A percentile compares a stretch with the other conserved stretches of the same genome.
Conservation (phyloP, 73 alveolate species). For the Durusdinium trenchii region DNA sequence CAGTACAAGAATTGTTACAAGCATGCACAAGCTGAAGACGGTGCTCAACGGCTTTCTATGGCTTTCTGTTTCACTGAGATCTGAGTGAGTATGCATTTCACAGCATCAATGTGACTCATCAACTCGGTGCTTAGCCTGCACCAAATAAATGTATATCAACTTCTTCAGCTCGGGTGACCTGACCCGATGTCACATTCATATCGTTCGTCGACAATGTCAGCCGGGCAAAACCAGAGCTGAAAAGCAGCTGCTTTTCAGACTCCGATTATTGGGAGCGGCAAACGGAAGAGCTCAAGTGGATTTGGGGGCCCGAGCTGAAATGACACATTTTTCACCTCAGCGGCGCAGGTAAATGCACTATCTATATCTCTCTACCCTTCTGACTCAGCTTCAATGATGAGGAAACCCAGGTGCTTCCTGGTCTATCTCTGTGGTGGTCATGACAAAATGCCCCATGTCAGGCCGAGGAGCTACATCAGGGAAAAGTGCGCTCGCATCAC, state of each 20-base stretch:
- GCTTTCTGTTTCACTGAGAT: not conserved
- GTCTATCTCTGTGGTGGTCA: not conserved
- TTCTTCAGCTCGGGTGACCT: constrained; percentile 97
- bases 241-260: too few species aligned
- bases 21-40: too few species aligned
- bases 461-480: constrained; percentile 78
- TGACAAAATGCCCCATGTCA: not conserved
- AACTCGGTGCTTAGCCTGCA: constrained; percentile 23
- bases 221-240: too few species aligned
- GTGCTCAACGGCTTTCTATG: not conserved
- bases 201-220: too few species aligned
- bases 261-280: too few species aligned
- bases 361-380: too few species aligned
- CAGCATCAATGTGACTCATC: not conserved
- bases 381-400: too few species aligned
- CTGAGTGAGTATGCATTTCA: not conserved
- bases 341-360: too few species aligned
- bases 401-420: not conserved
- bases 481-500: constrained; percentile 85
- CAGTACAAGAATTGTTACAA: too few species aligned
- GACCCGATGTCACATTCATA: not conserved
- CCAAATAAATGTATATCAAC: constrained; percentile 98
- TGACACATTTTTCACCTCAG: constrained; percentile 85
- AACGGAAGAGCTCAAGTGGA: too few species aligned
- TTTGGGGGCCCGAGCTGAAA: constrained; percentile 33